phyloP scores from a whole-genome alignment of 176 grass and related monocot genomes.

The Juncus effusus region DNA sequence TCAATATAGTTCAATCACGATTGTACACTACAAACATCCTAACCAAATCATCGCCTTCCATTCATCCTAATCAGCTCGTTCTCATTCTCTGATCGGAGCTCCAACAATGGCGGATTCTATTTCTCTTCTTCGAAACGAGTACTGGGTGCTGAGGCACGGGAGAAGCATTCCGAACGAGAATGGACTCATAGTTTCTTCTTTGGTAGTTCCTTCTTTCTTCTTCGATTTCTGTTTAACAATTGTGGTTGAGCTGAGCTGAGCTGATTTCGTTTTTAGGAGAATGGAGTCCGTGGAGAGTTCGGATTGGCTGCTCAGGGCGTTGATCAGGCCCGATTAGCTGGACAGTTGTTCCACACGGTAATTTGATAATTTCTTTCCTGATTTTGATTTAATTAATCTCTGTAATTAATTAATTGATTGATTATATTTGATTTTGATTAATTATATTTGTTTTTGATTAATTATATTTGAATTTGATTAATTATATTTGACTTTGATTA shows the following conservation, averaged over 20 bases:
- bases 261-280: conserved; percentile 43
- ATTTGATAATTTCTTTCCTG: not conserved
- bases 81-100: not conserved
- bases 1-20: no score
- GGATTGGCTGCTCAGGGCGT: conserved; percentile 60
- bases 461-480: no score
- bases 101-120: not conserved
- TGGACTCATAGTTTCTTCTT: conserved; percentile 69
- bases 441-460: no score
- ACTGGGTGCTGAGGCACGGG: conserved; percentile 84
- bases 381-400: not conserved
- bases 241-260: not conserved
- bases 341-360: conserved; percentile 53
- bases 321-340: conserved; percentile 61
- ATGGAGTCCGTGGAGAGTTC: conserved; percentile 55
- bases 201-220: conserved; percentile 29
- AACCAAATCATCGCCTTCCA: no score
- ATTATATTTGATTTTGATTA: no score
- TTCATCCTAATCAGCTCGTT: no score
- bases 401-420: not conserved
- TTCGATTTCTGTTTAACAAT: not conserved
- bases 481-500: no score
- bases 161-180: conserved; percentile 81
- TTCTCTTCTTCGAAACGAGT: conserved; percentile 41
- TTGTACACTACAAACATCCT: no score